Conservation (phyloP, 2,329 filamentous ascomycete genomes). For the Calonectria pseudoturangicola region DNA sequence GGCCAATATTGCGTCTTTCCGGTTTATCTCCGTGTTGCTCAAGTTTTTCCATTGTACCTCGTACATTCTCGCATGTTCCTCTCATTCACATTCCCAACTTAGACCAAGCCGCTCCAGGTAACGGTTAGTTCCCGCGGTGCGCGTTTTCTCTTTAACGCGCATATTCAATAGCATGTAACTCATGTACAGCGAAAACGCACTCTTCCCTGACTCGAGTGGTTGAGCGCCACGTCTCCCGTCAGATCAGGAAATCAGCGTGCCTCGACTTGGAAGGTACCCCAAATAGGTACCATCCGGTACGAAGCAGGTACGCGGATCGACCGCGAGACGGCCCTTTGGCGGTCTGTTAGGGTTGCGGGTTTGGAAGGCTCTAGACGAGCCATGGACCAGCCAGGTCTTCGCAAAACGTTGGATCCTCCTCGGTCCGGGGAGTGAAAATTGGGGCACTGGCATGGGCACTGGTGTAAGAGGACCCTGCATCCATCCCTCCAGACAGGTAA, state of each 20-base stretch:
- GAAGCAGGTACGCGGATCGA: slow-evolving; percentile 46
- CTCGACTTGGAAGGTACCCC: slow-evolving; percentile 40
- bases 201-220: slow-evolving; percentile 43
- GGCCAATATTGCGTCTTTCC: slow-evolving; percentile 12
- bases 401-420: slow-evolving; percentile 47
- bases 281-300: slow-evolving; percentile 32
- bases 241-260: slow-evolving; percentile 32
- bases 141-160: slow-evolving; percentile 38
- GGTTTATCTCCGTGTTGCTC: slow-evolving; percentile 25
- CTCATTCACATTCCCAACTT: slow-evolving; percentile 8
- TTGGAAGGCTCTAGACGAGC: slow-evolving; percentile 39
- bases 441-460: slow-evolving; percentile 42
- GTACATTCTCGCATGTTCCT: background rate
- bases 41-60: slow-evolving; percentile 6
- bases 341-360: slow-evolving; percentile 46
- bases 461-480: slow-evolving; percentile 53
- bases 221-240: slow-evolving; percentile 42
- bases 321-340: slow-evolving; percentile 45
- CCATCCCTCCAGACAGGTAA: slow-evolving; percentile 48
- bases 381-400: slow-evolving; percentile 41
- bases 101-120: slow-evolving; percentile 21
- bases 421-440: slow-evolving; percentile 37
- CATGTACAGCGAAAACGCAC: slow-evolving; percentile 35
- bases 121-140: slow-evolving; percentile 35
- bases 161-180: slow-evolving; percentile 9